These are phyloP conservation scores for Dorcoceras hygrometricum DNA, from an alignment of 257 asterid species.

Conservation along the genomic window DNA sequence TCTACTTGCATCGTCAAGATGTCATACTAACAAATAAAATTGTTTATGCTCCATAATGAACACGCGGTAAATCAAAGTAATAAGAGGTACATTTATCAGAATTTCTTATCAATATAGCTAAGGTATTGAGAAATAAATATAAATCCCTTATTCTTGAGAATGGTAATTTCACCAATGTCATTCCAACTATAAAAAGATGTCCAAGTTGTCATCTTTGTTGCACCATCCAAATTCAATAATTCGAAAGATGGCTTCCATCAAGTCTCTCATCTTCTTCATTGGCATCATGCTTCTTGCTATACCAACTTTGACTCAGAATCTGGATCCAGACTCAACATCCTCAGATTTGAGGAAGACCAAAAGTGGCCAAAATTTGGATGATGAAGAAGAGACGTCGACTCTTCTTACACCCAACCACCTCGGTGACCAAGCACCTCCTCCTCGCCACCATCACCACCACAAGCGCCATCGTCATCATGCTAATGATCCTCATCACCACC, in stretches of 20 bases:
- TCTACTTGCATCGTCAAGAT: too few relatives aligned
- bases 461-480: neutral
- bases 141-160: neutral
- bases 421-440: slow-evolving; percentile 5
- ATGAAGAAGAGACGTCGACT: slow-evolving; percentile 12
- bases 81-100: too few relatives aligned
- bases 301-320: neutral
- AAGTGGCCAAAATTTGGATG: neutral
- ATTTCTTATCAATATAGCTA: too few relatives aligned
- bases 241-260: slow-evolving; percentile 12
- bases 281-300: slow-evolving; percentile 5
- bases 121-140: slow-evolving; percentile 12
- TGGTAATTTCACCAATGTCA: neutral
- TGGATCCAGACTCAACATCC: neutral
- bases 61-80: neutral
- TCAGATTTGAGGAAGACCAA: neutral
- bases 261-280: neutral
- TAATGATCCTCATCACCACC: slow-evolving; percentile 18
- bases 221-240: neutral
- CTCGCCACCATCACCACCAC: slow-evolving; percentile 15
- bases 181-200: slow-evolving; percentile 5
- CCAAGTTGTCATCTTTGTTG: neutral
- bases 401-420: neutral
- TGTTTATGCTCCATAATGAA: too few relatives aligned
- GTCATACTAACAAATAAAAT: too few relatives aligned